Conservation (phyloP, 208 protist genomes). For the Crithidia thermophila region DNA sequence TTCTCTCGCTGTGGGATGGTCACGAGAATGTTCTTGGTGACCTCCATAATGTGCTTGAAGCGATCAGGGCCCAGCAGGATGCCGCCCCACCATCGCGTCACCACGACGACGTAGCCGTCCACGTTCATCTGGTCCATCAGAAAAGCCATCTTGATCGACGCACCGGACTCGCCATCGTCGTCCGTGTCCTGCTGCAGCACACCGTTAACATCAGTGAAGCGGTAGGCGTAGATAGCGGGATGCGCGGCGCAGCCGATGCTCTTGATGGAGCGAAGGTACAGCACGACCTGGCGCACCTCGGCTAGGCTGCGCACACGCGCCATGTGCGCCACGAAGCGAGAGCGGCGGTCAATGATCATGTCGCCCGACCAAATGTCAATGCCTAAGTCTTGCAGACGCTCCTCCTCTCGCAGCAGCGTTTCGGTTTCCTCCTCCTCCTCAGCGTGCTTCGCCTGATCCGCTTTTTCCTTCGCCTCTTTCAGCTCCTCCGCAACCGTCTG, state of each 20-base stretch:
- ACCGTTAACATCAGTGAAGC: slow-evolving; percentile 70
- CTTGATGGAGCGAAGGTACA: slow-evolving; percentile 51
- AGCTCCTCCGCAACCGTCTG: slow-evolving; percentile 63
- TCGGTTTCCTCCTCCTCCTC: slow-evolving; percentile 31
- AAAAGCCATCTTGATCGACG: slow-evolving; percentile 84
- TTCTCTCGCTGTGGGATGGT: slow-evolving; percentile 69
- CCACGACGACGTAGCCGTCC: slow-evolving; percentile 87
- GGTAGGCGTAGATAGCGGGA: slow-evolving; percentile 94
- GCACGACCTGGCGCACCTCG: slow-evolving; percentile 60
- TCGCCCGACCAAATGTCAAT: slow-evolving; percentile 58
- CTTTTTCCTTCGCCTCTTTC: slow-evolving; percentile 32
- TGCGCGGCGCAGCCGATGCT: slow-evolving; percentile 85
- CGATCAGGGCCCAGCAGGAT: slow-evolving; percentile 94
- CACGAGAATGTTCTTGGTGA: slow-evolving; percentile 69
- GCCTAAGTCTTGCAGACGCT: slow-evolving; percentile 23
- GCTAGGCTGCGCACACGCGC: slow-evolving; percentile 56
- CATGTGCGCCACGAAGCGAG: slow-evolving; percentile 89
- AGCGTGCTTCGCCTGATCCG: slow-evolving; percentile 19
- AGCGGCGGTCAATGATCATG: slow-evolving; percentile 80
- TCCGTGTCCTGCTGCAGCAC: slow-evolving; percentile 87
- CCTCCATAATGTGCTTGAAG: slow-evolving; percentile 94
- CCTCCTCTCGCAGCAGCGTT: slow-evolving; percentile 18
- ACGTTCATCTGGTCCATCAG: slow-evolving; percentile 83
- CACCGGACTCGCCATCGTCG: slow-evolving; percentile 95
- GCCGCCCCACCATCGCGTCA: slow-evolving; percentile 97